Evolutionary conservation across 2,329 filamentous ascomycete genomes (phyloP).

Genomic region (Trematosphaeria pertusa): DNA sequence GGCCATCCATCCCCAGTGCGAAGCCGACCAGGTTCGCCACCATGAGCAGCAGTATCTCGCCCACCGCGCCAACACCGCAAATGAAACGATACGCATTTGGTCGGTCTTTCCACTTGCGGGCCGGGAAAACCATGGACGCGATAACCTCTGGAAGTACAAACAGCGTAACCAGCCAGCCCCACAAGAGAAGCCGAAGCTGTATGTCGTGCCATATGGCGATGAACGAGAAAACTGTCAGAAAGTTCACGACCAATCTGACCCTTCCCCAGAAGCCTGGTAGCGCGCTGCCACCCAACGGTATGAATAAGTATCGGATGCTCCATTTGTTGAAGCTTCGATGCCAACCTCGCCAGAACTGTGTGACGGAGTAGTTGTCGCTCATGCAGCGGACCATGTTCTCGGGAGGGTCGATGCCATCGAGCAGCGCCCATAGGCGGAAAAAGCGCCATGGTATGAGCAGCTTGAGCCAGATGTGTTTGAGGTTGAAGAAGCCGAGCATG

Average conservation of each 20-base stretch:
- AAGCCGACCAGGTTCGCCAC: constrained; percentile 93
- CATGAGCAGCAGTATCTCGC: constrained; percentile 94
- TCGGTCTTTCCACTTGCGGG: constrained; percentile 70
- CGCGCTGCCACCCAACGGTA: constrained; percentile 80
- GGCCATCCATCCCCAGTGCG: constrained; percentile 86
- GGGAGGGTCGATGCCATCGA: constrained; percentile 91
- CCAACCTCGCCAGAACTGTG: constrained; percentile 96
- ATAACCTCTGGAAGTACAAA: constrained; percentile 92
- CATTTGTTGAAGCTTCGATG: constrained; percentile 95
- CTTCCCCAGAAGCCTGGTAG: constrained; percentile 48
- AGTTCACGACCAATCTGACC: constrained; percentile 72
- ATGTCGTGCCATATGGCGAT: constrained; percentile 99
- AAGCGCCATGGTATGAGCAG: constrained; percentile 97
- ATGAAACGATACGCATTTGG: constrained; percentile 80
- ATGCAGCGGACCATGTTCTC: constrained; percentile 99
- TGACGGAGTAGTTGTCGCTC: constrained; percentile 89
- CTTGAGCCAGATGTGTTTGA: constrained; percentile 98
- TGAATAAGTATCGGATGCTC: constrained; percentile 91
- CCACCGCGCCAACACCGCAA: constrained; percentile 80
- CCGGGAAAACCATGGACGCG: constrained; percentile 75
- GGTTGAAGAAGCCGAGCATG: constrained; percentile 93
- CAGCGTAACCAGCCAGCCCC: constrained; percentile 95
- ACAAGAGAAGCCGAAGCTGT: constrained; percentile 85
- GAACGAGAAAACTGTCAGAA: constrained; percentile 89
- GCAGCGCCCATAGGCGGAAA: constrained; percentile 93